Conservation (phyloP, 1,284 basidiomycete species). For the Cutaneotrichosporon sp. region DNA sequence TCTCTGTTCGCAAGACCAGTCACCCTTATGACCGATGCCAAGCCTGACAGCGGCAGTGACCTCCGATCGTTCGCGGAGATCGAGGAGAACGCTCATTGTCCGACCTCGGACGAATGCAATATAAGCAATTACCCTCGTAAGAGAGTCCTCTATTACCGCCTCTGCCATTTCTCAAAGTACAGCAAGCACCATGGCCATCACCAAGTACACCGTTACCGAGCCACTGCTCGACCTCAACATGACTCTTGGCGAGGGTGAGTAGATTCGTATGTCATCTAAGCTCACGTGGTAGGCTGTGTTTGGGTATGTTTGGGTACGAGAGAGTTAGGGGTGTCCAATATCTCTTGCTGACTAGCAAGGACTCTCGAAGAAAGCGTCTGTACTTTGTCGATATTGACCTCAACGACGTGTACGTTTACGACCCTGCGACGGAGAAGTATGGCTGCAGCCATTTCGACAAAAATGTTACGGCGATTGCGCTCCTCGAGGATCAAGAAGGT, state of each 20-base stretch:
- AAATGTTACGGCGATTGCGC: slow-evolving; percentile 16
- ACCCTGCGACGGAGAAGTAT: slow-evolving; percentile 15
- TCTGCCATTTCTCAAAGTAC: too few species aligned
- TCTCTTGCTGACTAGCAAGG: slow-evolving; percentile 14
- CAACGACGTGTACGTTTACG: slow-evolving; percentile 19
- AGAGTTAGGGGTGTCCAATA: too few species aligned
- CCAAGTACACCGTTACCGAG: slow-evolving; percentile 10
- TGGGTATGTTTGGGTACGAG: slow-evolving; percentile 7
- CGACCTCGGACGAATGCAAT: too few species aligned
- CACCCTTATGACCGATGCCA: too few species aligned
- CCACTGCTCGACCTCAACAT: slow-evolving; percentile 18
- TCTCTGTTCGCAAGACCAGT: too few species aligned
- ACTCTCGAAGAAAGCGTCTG: slow-evolving; percentile 17
- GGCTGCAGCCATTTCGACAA: slow-evolving; percentile 23
- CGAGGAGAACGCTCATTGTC: too few species aligned
- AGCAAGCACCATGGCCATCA: neutral
- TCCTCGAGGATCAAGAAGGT: slow-evolving; percentile 13
- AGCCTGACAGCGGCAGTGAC: too few species aligned
- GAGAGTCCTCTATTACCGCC: too few species aligned
- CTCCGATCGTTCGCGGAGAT: too few species aligned
- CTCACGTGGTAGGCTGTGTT: neutral
- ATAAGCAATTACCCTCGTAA: too few species aligned
- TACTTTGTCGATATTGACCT: slow-evolving; percentile 30
- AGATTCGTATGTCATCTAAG: too few species aligned
- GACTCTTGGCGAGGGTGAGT: slow-evolving; percentile 19